These are phyloP conservation scores for Debaryomycetaceae sp. DNA, from an alignment of 1,139 yeast species.

Conservation along the genomic window DNA sequence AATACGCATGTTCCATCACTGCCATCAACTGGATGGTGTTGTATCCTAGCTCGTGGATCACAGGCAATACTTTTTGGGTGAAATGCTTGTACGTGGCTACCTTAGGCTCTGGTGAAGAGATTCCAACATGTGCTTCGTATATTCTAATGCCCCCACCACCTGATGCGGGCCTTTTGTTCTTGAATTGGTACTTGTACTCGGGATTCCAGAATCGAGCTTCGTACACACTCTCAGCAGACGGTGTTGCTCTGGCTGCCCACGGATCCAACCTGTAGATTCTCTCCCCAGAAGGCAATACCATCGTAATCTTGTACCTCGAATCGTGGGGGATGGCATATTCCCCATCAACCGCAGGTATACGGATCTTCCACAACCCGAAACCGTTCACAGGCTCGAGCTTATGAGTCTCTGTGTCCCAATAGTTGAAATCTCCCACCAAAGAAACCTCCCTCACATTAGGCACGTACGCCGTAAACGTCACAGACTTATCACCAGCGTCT, in stretches of 20 bases:
- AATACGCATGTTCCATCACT: conserved; percentile 97
- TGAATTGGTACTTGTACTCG: conserved; percentile 50
- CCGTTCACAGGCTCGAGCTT: conserved; percentile 51
- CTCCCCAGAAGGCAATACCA: conserved; percentile 66
- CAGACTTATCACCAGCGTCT: conserved; percentile 44
- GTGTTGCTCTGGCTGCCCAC: conserved; percentile 83
- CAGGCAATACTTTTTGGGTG: conserved; percentile 76
- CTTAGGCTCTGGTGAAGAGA: conserved; percentile 84
- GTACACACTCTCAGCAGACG: conserved; percentile 50
- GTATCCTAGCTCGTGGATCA: conserved; percentile 79
- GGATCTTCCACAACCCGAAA: conserved; percentile 68
- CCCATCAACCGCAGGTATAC: conserved; percentile 54
- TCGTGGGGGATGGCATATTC: conserved; percentile 74
- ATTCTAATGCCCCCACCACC: conserved; percentile 54
- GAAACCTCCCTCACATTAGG: conserved; percentile 79
- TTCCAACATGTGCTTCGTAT: conserved; percentile 96
- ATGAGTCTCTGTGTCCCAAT: conserved; percentile 67
- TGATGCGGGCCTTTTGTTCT: conserved; percentile 58
- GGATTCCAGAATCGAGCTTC: conserved; percentile 91
- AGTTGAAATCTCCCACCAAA: conserved; percentile 85
- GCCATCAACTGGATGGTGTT: conserved; percentile 97
- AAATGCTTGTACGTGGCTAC: conserved; percentile 85
- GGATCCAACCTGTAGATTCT: conserved; percentile 81
- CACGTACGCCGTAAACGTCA: conserved; percentile 77
- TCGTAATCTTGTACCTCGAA: conserved; percentile 70